Base-by-base conservation (phyloP, 345 rosid species). In the Bruguiera sexangula region DNA sequence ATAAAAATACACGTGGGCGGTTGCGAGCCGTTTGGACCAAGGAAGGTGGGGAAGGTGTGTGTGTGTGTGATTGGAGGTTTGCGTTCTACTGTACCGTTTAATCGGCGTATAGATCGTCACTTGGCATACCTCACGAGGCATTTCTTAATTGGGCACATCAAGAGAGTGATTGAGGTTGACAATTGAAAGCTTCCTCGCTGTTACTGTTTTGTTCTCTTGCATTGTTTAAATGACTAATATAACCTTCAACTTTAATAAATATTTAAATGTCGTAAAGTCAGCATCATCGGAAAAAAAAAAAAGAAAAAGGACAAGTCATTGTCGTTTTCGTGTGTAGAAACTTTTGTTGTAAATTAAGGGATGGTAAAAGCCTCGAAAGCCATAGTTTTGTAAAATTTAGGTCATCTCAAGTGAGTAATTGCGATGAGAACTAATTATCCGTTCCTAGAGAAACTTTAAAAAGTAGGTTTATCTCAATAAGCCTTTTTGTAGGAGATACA, bases 1-100 rank as follows among this genome's bases (percentile, higher is more conserved):
- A 27, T 46, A 70, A 80, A 70, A 62, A 72, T 52, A 58, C 82
- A 89, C 95, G 89, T 85, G 91, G 89, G 87, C 88, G 87, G 91
- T 89, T 80, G 78, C 81, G 80, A 83, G 83, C 81, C 89, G 86
- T 85, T 36, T 61, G 82, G 78, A 69, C 61, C 73, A 73, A 79
- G 83, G 71, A 71, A 81, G 57, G 58, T 58, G 62, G 19, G 58
- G 55, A 32, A 6, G 50, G 48, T 50, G 1, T 11, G 52, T 46
- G 57, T 6, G 32, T 9, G 68, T 27, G 39, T 9, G 20, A 43
- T 43, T 48, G 34, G 61, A n/a, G 9, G 53, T 31, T 53, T 70
- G 78, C 37, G 62, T 15, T 58, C 64, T 6, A 67, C 64, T 64
- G 67, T 8, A 67, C 73, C 52, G 60, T 64, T 53, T 15, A 43